Evolutionary conservation across 1,139 yeast genomes (phyloP).

Genomic region (Zygotorulaspora mrakii): DNA sequence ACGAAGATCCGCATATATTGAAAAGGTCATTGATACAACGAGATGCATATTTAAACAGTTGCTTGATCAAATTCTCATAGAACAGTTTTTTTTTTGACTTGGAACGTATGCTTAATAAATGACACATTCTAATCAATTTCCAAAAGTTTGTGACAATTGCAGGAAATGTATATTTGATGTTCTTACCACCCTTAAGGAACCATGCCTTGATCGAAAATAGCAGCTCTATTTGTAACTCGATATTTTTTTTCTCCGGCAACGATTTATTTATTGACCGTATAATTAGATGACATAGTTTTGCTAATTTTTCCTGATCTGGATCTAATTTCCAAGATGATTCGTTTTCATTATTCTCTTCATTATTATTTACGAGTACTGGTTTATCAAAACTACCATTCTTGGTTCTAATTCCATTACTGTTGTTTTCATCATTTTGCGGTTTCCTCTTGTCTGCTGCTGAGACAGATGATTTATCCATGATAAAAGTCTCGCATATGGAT

Average conservation of each 20-base stretch:
- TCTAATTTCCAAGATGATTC: conserved; percentile 29
- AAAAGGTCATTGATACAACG: conserved; percentile 66
- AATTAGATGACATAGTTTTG: conserved; percentile 44
- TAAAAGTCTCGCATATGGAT: conserved; percentile 25
- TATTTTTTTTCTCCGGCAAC: conserved; percentile 32
- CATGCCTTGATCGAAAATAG: conserved; percentile 54
- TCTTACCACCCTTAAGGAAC: conserved; percentile 50
- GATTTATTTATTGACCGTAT: conserved; percentile 42
- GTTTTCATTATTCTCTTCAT: conserved; percentile 24
- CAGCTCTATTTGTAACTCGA: conserved; percentile 42
- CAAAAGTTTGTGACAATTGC: conserved; percentile 60
- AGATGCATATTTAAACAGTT: conserved; percentile 70
- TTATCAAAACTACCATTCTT: conserved; percentile 1
- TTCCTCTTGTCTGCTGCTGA: conserved; percentile 1
- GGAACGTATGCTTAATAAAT: conserved; percentile 22
- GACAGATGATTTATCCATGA: conserved; percentile 9
- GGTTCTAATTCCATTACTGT: conserved; percentile 1
- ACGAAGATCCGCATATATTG: conserved; percentile 49
- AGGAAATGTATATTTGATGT: conserved; percentile 66
- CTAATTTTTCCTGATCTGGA: conserved; percentile 60
- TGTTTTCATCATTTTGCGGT: too few species aligned
- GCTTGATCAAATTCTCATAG: conserved; percentile 32
- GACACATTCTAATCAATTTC: conserved; percentile 54
- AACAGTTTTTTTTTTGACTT: conserved; percentile 17
- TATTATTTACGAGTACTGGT: conserved; percentile 11